Evolutionary conservation across 2,329 filamentous ascomycete species (phyloP).

Genomic region (Pyricularia grisea): DNA sequence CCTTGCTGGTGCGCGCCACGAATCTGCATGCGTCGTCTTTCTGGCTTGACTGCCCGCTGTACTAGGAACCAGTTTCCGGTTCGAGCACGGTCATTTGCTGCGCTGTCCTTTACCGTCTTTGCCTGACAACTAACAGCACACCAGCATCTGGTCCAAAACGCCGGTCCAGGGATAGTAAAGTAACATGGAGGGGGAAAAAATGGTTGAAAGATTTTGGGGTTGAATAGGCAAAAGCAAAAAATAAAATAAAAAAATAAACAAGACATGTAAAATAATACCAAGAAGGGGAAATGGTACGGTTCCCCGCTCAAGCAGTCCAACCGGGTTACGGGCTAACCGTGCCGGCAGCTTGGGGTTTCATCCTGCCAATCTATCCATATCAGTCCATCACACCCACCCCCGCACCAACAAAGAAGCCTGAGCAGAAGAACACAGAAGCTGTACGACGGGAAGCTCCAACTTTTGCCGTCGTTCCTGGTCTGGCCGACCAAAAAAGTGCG

Average conservation of each 20-base stretch:
- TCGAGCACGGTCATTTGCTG: neutral
- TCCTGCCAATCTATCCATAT: constrained; percentile 1
- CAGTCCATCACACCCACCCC: neutral
- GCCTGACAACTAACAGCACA: neutral
- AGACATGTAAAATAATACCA: neutral
- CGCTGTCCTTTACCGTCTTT: neutral
- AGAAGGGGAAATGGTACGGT: neutral
- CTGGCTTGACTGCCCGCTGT: neutral
- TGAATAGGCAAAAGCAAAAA: neutral
- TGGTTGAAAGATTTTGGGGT: too few species aligned
- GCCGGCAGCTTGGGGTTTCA: constrained; percentile 4
- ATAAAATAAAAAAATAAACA: neutral
- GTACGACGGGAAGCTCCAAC: neutral
- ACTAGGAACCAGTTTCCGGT: neutral
- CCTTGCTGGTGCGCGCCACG: neutral
- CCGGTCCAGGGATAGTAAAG: neutral
- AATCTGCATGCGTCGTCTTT: neutral
- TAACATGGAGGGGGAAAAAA: neutral
- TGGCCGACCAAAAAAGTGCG: neutral
- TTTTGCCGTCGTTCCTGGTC: neutral
- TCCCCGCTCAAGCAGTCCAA: neutral
- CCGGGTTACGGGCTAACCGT: constrained; percentile 1
- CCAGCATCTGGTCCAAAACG: neutral
- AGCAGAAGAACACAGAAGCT: neutral
- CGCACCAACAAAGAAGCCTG: neutral